Base-by-base conservation (phyloP, 208 protist genomes). In the Trypanosoma caninum region DNA sequence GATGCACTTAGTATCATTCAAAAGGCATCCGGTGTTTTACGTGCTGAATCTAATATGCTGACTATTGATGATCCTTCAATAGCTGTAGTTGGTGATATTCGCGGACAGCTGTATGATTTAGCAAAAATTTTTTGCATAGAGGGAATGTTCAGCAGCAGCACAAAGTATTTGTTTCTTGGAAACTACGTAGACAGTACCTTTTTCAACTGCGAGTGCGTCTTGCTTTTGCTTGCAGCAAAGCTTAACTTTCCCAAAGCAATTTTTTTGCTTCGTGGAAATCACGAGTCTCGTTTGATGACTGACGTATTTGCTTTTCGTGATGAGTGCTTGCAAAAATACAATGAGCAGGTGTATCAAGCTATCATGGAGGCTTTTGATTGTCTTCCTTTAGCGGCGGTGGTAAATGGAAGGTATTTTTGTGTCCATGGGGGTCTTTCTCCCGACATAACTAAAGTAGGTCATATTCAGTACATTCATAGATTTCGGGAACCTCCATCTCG, bases 371-470 rank as follows among this genome's bases (percentile, higher is more conserved):
- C 72, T 0, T 99, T 99, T 81, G 98, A 99, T 78, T 98, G 89
- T 72, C 69, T 99, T 3, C 98, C 98, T 18, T 76, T 99, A 7
- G 94, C 95, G 3, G 98, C 98, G 0, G 72, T 99, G 47, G 95
- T 99, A 0, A 93, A 97, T 53, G 94, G 98, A 31, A 98, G 97
- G 61, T 99, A 99, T 71, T 99, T 99, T 62, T 99, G 98, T 68
- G 97, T 98, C 34, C 98, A 99, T 72, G 98, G 96, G 13, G 98
- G 98, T 20, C 87, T 99, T 10, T 98, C 94, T 23, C 98, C 98
- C 14, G 89, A 99, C 65, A 78, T 99, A 8, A 82, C 91, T 2
- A 76, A 78, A 23, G 67, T 99, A 58, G 80, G 96, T 11, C 91
- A 99, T 64, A 94, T 99, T 52, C 54, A 78, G 18, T 73, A 81